Conservation (phyloP, 805 yeast species). For the Saccharomycodes ludwigii region DNA sequence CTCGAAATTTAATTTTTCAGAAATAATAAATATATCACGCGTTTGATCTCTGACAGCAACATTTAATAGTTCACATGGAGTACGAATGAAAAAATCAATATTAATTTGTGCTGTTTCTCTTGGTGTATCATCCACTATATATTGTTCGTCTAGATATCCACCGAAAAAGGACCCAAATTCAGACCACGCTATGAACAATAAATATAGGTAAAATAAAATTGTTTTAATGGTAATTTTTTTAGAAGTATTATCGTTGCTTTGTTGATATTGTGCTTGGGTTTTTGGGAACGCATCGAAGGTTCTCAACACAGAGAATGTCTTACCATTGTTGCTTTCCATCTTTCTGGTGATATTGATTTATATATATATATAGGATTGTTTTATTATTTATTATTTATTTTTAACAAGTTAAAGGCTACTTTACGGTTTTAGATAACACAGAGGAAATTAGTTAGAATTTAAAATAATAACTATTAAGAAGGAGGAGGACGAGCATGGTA, state of each 20-base stretch:
- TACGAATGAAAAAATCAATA: slow-evolving; percentile 65
- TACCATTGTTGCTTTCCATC: neutral
- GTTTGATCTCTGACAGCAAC: slow-evolving; percentile 71
- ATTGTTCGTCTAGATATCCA: slow-evolving; percentile 69
- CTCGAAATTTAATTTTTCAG: slow-evolving; percentile 60
- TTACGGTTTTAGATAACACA: too few species aligned
- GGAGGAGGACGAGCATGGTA: too few species aligned
- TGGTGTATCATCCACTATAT: slow-evolving; percentile 54
- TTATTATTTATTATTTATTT: too few species aligned
- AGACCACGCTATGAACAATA: slow-evolving; percentile 64
- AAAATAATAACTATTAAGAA: too few species aligned
- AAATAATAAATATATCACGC: slow-evolving; percentile 65
- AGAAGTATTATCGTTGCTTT: slow-evolving; percentile 58
- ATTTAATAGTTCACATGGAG: slow-evolving; percentile 70
- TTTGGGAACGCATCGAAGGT: slow-evolving; percentile 28
- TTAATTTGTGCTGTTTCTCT: slow-evolving; percentile 54
- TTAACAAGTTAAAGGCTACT: too few species aligned
- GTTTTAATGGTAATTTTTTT: slow-evolving; percentile 66
- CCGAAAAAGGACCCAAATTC: slow-evolving; percentile 79
- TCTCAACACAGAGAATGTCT: slow-evolving; percentile 2
- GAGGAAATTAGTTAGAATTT: too few species aligned
- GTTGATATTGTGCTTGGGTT: slow-evolving; percentile 53
- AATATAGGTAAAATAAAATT: slow-evolving; percentile 43
- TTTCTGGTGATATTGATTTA: neutral
- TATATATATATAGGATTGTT: too few species aligned